phyloP scores from a whole-genome alignment of 2,329 filamentous ascomycete genomes.

The Diaporthe ampelina region DNA sequence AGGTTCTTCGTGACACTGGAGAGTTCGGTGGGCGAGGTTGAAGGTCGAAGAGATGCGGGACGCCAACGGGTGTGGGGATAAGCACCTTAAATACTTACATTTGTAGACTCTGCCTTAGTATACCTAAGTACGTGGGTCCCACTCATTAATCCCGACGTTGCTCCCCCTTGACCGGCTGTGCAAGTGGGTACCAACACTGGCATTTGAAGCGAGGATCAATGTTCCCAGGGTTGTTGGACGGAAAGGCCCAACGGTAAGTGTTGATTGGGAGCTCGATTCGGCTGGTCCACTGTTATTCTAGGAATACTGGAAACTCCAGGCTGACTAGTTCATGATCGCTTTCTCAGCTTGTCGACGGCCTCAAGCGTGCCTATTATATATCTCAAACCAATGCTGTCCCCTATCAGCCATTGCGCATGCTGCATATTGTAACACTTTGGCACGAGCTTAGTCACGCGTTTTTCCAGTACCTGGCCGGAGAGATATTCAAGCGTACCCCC shows the following conservation, averaged over 20 bases:
- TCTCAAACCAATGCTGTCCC: no score
- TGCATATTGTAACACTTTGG: no score
- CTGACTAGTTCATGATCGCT: no score
- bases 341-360: no score
- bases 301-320: neutral
- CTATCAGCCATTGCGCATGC: no score
- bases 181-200: constrained; percentile 1
- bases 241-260: constrained; percentile 27
- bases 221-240: constrained; percentile 13
- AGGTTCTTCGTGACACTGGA: constrained; percentile 21
- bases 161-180: constrained; percentile 6
- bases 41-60: constrained; percentile 9
- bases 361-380: no score
- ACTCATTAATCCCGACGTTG: neutral
- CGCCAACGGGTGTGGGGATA: constrained; percentile 19
- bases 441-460: no score
- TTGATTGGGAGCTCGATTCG: constrained; percentile 27
- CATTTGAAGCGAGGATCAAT: constrained; percentile 10
- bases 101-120: constrained; percentile 20
- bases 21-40: neutral
- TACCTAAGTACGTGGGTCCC: neutral
- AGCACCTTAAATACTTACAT: constrained; percentile 22
- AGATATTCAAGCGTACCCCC: no score
- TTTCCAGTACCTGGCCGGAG: no score
- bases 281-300: constrained; percentile 17